Evolutionary conservation across 148 eudicot genomes (phyloP), one percentile per base, ranked within the genome.

Genomic region (Bassia scoparia): DNA sequence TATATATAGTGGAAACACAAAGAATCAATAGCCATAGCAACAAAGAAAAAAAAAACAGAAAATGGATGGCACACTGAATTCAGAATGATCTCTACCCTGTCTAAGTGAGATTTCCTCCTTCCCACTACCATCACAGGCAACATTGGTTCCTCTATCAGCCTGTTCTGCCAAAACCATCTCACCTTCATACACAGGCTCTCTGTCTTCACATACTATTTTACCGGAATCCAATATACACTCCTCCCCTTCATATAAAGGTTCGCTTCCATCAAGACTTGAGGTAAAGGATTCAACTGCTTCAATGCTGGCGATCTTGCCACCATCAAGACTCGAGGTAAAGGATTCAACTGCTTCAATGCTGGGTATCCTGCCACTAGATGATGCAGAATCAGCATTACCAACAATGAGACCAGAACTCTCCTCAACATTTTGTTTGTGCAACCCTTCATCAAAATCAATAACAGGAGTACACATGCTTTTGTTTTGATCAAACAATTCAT

Each of bases 201-300:
- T 81, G 72, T 81, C 83, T 80, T 82, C 84, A 70, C 75, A 79
- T 75, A 68, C 52, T 64, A 58, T 53, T 75, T 81, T 62, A 59
- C 68, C 78, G 59, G 89, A 80, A 73, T 89, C 97, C 78, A 83
- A 67, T 80, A 94, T 89, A 84, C 91, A 77, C 74, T 94, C 98
- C 80, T 94, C 98, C 49, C 98, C 98, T 88, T 89, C 97, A 74
- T 91, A 91, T 23, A 94, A 79, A 65, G 98, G 98, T 73, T 94
- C 97, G 79, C 84, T 79, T 37, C 77, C 86, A 79, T 84, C 87
- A 74, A 79, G 77, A 77, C 81, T 83, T 2, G 90, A 73, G 48
- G 82, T 69, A 77, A 82, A 78, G 64, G 84, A 74, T 76, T 90
- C 89, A 67, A 81, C 81, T 49, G 82, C 80, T 78, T 83, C 88